Base-by-base conservation (phyloP, 164 flowering plant genomes). In the Santalum album region DNA sequence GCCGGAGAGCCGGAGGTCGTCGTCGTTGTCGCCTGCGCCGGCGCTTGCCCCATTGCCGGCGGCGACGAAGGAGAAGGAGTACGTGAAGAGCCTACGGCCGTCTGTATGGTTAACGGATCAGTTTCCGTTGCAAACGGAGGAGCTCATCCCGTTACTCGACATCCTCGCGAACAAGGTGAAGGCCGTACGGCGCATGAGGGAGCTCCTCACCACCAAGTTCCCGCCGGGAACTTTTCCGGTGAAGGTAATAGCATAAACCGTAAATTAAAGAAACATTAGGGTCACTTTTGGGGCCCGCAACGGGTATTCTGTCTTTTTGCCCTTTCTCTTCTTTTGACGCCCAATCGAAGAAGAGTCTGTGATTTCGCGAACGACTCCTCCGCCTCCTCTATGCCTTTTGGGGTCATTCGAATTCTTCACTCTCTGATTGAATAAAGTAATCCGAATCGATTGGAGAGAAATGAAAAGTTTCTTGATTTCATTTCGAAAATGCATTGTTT, bases 221-320 rank as follows among this genome's bases (percentile, higher is more conserved):
- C 99, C 99, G 55, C 80, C 85, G 45, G 90, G 91, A 9, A 78
- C 96, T 7, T 92, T 92, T 57, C 99, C 97, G 32, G 97, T 92
- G 2, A 92, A 92, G 99, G 99, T 89, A 70, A 47, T 62, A 67
- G 38, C 55, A 52, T n/a, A 29, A 38, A 53, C 6, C 62, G 21
- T 22, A 45, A 45, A 42, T 3, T 6, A 57, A 12, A 20, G 29
- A 38, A 14, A 23, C 14, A 0, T 0, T 18, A 51, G 42, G 54
- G 25, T 10, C 14, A 45, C 42, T 35, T 25, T 27, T 4, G 27
- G 60, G 60, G 21, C 46, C 53, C 45, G 35, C 9, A 38, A 38
- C n/a, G n/a, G n/a, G n/a, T n/a, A n/a, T n/a, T n/a, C n/a, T n/a
- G n/a, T 38, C 42, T 12, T 19, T 36, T 9, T 12, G 19, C 25